These are phyloP conservation scores for Aureobasidium sp. DNA, from an alignment of 2,329 filamentous ascomycete species.

Conservation along the genomic window DNA sequence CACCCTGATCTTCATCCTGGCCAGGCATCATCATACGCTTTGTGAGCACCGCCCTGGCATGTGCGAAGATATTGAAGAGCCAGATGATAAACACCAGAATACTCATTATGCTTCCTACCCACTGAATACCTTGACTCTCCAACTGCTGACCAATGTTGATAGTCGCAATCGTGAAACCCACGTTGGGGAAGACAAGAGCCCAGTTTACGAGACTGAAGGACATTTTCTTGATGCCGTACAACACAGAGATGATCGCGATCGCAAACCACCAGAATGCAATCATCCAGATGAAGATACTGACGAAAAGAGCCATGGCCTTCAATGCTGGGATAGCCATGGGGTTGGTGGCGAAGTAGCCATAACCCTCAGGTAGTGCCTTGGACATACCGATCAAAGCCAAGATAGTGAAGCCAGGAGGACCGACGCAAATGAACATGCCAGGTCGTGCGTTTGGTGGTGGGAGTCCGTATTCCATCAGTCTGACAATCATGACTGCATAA, in stretches of 20 bases:
- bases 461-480: constrained; percentile 34
- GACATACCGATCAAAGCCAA: constrained; percentile 21
- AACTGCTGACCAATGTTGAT: constrained; percentile 46
- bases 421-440: constrained; percentile 46
- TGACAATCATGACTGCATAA: constrained; percentile 34
- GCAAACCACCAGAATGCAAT: constrained; percentile 37
- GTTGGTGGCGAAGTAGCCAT: constrained; percentile 18
- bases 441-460: constrained; percentile 33
- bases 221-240: constrained; percentile 18
- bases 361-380: constrained; percentile 15
- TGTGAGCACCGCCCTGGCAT: constrained; percentile 42
- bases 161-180: constrained; percentile 52
- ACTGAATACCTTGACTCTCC: constrained; percentile 43
- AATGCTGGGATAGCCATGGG: constrained; percentile 17
- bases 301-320: constrained; percentile 19
- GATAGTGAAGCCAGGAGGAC: constrained; percentile 27
- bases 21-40: constrained; percentile 50
- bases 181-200: constrained; percentile 59
- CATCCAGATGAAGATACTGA: constrained; percentile 39
- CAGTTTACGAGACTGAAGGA: constrained; percentile 38
- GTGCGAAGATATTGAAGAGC: constrained; percentile 39
- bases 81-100: constrained; percentile 47
- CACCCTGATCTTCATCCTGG: constrained; percentile 48
- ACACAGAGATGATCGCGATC: constrained; percentile 16
- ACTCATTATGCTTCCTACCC: constrained; percentile 49